Conservation (phyloP, 495 filamentous ascomycete genomes). For the Aeminium ludgeri region DNA sequence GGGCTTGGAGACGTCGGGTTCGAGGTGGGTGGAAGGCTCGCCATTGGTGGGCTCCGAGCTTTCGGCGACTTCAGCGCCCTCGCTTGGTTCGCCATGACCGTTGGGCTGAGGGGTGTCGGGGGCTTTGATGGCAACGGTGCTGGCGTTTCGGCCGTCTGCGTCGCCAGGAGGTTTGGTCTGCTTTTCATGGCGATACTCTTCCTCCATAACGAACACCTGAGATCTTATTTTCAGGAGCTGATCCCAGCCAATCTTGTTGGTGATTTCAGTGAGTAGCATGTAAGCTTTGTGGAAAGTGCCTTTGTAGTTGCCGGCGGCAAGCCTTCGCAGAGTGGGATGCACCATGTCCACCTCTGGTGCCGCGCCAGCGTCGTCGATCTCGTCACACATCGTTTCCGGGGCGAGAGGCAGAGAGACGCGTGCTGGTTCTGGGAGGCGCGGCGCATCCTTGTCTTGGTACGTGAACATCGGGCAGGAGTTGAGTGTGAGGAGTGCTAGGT, state of each 20-base stretch:
- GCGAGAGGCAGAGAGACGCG: constrained; percentile 75
- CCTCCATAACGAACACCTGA: constrained; percentile 98
- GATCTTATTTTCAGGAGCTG: constrained; percentile 82
- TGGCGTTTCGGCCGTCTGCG: constrained; percentile 49
- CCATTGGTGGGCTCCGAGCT: constrained; percentile 8
- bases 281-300: constrained; percentile 94
- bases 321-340: constrained; percentile 68
- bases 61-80: constrained; percentile 4
- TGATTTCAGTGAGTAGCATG: constrained; percentile 82
- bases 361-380: constrained; percentile 81
- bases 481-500: constrained; percentile 78
- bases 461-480: constrained; percentile 99
- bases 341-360: constrained; percentile 58
- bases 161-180: constrained; percentile 39
- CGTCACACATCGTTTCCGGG: constrained; percentile 79
- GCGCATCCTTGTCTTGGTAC: constrained; percentile 93
- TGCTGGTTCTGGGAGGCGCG: constrained; percentile 77
- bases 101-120: constrained; percentile 46
- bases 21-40: constrained; percentile 41
- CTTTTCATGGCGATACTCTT: constrained; percentile 87
- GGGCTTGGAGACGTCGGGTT: constrained; percentile 38
- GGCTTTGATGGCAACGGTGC: constrained; percentile 55
- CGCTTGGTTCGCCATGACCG: constrained; percentile 36
- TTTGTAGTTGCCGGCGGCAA: constrained; percentile 75
- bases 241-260: constrained; percentile 92